Evolutionary conservation across 2,329 filamentous ascomycete genomes (phyloP).

Genomic region (Ophiostoma perfectum): DNA sequence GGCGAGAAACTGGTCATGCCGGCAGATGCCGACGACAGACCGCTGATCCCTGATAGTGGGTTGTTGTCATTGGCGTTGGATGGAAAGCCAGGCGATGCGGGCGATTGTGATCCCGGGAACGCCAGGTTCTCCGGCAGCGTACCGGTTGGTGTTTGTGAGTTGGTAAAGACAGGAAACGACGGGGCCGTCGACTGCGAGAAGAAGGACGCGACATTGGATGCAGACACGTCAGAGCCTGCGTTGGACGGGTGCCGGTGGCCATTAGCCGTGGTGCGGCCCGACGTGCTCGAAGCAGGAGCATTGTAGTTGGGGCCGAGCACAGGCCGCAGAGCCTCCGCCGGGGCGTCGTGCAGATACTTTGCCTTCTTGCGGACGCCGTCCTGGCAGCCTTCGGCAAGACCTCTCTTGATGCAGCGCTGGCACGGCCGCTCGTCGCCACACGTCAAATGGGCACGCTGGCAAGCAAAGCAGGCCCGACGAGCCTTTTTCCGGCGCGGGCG

Average conservation of each 20-base stretch:
- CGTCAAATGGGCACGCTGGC: conserved; percentile 93
- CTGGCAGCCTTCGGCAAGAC: conserved; percentile 83
- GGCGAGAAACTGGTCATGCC: conserved; percentile 49
- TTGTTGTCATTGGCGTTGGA: conserved; percentile 38
- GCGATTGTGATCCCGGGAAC: conserved; percentile 64
- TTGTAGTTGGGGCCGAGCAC: conserved; percentile 70
- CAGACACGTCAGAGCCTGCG: conserved; percentile 41
- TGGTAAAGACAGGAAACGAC: conserved; percentile 49
- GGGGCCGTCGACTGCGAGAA: conserved; percentile 44
- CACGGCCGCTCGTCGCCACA: conserved; percentile 96
- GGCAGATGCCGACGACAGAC: conserved; percentile 44
- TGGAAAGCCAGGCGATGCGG: conserved; percentile 66
- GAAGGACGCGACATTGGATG: conserved; percentile 39
- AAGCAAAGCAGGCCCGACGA: conserved; percentile 89
- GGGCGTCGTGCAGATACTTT: conserved; percentile 96
- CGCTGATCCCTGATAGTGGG: conserved; percentile 40
- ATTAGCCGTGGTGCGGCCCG: conserved; percentile 39
- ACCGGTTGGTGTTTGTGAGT: conserved; percentile 41
- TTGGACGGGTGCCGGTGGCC: conserved; percentile 46
- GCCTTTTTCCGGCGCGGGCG: conserved; percentile 94
- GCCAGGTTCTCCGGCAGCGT: conserved; percentile 44
- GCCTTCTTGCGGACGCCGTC: conserved; percentile 98
- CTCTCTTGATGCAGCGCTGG: conserved; percentile 87
- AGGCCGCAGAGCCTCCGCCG: conserved; percentile 81
- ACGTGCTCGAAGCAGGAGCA: conserved; percentile 36